Base-by-base conservation (phyloP, 495 filamentous ascomycete genomes). In the Podospora didyma region DNA sequence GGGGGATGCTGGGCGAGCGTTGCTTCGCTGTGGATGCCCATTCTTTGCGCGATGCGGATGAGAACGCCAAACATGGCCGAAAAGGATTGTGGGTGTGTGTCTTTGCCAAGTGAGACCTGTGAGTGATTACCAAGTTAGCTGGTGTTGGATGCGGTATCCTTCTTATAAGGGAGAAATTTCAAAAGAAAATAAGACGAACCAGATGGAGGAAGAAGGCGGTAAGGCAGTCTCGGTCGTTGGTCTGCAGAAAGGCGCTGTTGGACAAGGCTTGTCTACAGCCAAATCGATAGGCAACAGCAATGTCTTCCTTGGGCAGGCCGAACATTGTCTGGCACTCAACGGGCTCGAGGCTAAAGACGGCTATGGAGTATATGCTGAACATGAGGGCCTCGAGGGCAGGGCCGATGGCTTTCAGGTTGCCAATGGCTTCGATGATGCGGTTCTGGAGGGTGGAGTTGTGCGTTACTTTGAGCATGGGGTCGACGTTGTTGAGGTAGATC, bases 201-300 rank as follows among this genome's bases (percentile, higher is more conserved):
- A 85, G 64, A 58, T 83, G 84, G 6, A 87, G 72, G 62, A 68
- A 81, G n/a, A 85, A 75, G 22, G 84, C 83, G 0, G 81, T 83
- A 62, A 87, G 68, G 62, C 74, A 80, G 16, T 84, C 79, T 11
- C 73, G 75, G 67, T 85, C 75, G n/a, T 50, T 58, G 1, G 73
- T 67, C 21, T 74, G 72, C 46, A 82, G 58, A 59, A 76, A 73
- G 0, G 62, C 61, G 58, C 69, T 75, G 20, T 78, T 80, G 19
- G 73, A 37, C 34, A 86, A 66, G 10, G 81, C 79, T 68, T 84
- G 79, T 58, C 81, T 78, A 64, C 80, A 84, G 3, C 68, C 79
- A 49, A 76, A 77, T 45, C 77, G 80, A 68, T 75, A 83, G 3
- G 60, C 71, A 22, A 42, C 28, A 82, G 52, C 51, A 84, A 69